Evolutionary conservation across 208 protist genomes (phyloP), one percentile per base, ranked within the genome.

Genomic region (Acanthamoeba quina): DNA sequence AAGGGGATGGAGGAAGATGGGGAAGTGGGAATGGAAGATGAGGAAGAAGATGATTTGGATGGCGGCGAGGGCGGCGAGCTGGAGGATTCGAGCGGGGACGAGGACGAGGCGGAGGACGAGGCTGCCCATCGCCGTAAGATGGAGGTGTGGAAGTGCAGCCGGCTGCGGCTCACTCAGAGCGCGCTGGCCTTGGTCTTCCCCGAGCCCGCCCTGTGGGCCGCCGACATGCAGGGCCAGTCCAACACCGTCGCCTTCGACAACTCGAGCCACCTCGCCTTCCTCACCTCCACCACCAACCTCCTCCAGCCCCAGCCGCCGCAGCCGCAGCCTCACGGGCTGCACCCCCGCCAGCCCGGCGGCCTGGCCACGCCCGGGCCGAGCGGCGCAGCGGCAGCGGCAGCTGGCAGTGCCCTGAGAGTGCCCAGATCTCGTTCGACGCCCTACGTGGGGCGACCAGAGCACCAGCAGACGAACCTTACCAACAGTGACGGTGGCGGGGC

Each of bases 251-350:
- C 78, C 26, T 86, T 86, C 47, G 78, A 86, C 29, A 62, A 86
- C 78, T 86, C 78, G 49, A 86, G 78, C 78, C 78, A 86, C 34
- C 78, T 86, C n/a, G 78, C 78, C 4, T 86, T 86, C 78, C 78
- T 86, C 78, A 86, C 78, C 19, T 86, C 78, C 9, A 86, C 78
- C 49, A 86, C 78, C 78, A 86, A 91, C 54, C 85, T 91, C 10
- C 62, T 91, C 80, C 31, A 21, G 29, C n/a, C 9, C 41, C 76
- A 10, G 58, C 56, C 83, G 3, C 41, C 2, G 10, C 29, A 29
- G 11, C n/a, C 83, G 29, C 47, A 90, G 60, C 34, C 60, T 24
- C 31, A 44, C 76, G 56, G 44, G 29, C 49, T 78, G 13, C 17
- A 83, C 44, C 11, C n/a, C 37, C n/a, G 47, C 44, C 13, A 83